These are phyloP conservation scores for Umbelopsis vinacea DNA, from an alignment of 192 early-diverging fungal genomes.

Conservation along the genomic window DNA sequence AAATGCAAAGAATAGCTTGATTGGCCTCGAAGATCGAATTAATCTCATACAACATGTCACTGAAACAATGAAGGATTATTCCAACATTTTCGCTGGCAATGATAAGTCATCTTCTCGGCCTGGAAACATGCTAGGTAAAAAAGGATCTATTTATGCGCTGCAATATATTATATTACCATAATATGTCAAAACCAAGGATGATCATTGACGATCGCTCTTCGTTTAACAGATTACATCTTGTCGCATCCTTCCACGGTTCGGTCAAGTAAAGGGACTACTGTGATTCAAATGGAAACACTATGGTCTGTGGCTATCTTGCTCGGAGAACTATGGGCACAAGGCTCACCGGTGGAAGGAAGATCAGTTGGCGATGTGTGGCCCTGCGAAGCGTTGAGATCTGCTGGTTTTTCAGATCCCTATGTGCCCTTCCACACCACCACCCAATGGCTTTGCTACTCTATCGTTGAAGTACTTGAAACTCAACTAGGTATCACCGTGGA, in stretches of 20 bases:
- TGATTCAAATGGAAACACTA: slow-evolving; percentile 67
- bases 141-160: no score
- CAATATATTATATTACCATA: no score
- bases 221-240: slow-evolving; percentile 64
- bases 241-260: slow-evolving; percentile 55
- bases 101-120: slow-evolving; percentile 63
- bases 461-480: slow-evolving; percentile 80
- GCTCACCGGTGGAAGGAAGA: neutral
- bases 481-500: slow-evolving; percentile 51
- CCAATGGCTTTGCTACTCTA: slow-evolving; percentile 94
- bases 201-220: neutral
- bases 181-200: neutral
- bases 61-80: slow-evolving; percentile 49
- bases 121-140: slow-evolving; percentile 74
- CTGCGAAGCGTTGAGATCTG: slow-evolving; percentile 32
- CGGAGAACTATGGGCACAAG: slow-evolving; percentile 78
- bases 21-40: slow-evolving; percentile 80
- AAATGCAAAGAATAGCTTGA: slow-evolving; percentile 70
- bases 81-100: slow-evolving; percentile 62
- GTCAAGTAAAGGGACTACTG: slow-evolving; percentile 35
- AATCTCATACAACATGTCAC: slow-evolving; percentile 61
- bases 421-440: slow-evolving; percentile 91
- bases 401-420: slow-evolving; percentile 44
- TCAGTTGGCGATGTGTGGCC: slow-evolving; percentile 42
- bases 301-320: slow-evolving; percentile 86